These are phyloP conservation scores for Teratosphaeria gauchensis DNA, from an alignment of 2,329 filamentous ascomycete genomes.

Conservation along the genomic window DNA sequence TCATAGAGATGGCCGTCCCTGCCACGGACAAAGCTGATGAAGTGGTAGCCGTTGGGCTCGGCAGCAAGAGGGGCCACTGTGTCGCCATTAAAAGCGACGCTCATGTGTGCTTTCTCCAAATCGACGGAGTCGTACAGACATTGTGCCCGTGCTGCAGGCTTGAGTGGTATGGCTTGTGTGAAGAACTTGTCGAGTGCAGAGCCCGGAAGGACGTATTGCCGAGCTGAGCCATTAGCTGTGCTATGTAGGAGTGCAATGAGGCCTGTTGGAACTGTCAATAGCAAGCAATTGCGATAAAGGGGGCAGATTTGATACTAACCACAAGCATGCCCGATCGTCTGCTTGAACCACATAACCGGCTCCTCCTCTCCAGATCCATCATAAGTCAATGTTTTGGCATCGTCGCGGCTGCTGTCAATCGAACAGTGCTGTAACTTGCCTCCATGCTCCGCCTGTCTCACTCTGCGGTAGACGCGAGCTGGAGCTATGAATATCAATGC, in stretches of 20 bases:
- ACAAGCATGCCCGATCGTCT: constrained; percentile 49
- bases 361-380: constrained; percentile 38
- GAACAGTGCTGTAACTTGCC: neutral
- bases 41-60: constrained; percentile 32
- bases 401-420: neutral
- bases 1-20: constrained; percentile 39
- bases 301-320: constrained; percentile 23
- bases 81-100: constrained; percentile 34
- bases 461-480: constrained; percentile 31
- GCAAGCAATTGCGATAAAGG: neutral
- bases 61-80: constrained; percentile 23
- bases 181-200: constrained; percentile 38
- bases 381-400: constrained; percentile 25
- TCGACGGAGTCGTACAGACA: constrained; percentile 41
- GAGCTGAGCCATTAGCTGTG: constrained; percentile 41
- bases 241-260: constrained; percentile 49
- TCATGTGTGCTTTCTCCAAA: constrained; percentile 35
- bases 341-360: constrained; percentile 49
- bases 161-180: constrained; percentile 35
- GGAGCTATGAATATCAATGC: constrained; percentile 91
- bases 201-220: constrained; percentile 32
- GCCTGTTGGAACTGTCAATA: neutral
- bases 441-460: neutral
- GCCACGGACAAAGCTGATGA: constrained; percentile 39
- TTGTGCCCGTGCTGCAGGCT: constrained; percentile 37